Evolutionary conservation across 495 filamentous ascomycete genomes (phyloP), one percentile per base, ranked within the genome.

Genomic region (Hapsidospora chrysogenum): DNA sequence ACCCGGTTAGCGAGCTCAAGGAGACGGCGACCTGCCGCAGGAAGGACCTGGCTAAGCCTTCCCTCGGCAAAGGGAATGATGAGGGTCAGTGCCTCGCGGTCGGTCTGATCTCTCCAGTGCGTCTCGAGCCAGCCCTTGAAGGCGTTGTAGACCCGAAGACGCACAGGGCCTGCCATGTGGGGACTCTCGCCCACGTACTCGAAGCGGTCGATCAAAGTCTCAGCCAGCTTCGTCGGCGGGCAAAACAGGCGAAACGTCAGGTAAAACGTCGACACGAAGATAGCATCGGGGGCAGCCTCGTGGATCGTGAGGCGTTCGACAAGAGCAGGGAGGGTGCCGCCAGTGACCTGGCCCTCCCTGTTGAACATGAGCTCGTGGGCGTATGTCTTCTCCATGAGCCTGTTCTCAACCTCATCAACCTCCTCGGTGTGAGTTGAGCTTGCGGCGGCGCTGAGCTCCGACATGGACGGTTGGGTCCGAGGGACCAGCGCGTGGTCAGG

Each of bases 91-190:
- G 86, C 84, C 4, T 66, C 66, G 38, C 64, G 60, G 52, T 99
- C 92, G 17, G 74, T 66, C 18, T 83, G 74, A 39, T 79, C 72
- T 17, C 80, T 75, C 92, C 92, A 99, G 56, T 96, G 84, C 2
- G 79, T 85, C 56, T 99, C 92, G 3, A 99, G 58, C 92, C 92
- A 99, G 20, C 78, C 77, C 56, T 99, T 99, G 63, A 95, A 82
- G 26, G 86, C 74, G 50, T 99, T 96, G 63, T 92, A 96, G 0
- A 95, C 84, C 11, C 92, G 73, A 22, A 96, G 63, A 22, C 86
- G 78, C 14, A 96, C 85, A 0, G 86, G 84, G 3, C 61, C 66
- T 7, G 81, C 76, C 14, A 81, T 72, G 30, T 71, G 64, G 9
- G 75, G 70, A 20, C 72, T 77, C 29, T 92, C 80, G 4, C 69